These are phyloP conservation scores for Jacaranda copaia DNA, from an alignment of 257 asterid species.

Conservation along the genomic window DNA sequence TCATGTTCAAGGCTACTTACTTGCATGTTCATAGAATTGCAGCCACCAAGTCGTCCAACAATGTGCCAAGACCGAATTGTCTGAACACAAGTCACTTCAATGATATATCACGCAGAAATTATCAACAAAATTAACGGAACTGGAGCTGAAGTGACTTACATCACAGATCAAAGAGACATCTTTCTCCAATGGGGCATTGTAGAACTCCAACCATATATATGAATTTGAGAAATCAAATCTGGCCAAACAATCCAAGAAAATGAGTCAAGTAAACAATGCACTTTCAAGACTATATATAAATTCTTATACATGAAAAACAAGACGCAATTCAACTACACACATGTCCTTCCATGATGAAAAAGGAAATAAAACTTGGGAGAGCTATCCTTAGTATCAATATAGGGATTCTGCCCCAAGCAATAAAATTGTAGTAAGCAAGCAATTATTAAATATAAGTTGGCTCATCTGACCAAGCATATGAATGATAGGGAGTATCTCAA, in stretches of 20 bases:
- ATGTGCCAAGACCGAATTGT: conserved; percentile 93
- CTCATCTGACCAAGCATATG: no score
- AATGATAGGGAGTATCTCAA: not conserved
- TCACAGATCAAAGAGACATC: conserved; percentile 83
- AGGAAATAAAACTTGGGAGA: not conserved
- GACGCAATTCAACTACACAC: not conserved
- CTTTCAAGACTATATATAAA: not conserved
- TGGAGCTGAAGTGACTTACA: conserved; percentile 54
- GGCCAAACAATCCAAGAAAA: conserved; percentile 34
- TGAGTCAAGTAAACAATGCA: conserved; percentile 20
- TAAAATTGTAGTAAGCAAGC: not conserved
- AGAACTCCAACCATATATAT: conserved; percentile 92
- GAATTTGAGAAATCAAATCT: conserved; percentile 90
- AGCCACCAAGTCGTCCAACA: conserved; percentile 96
- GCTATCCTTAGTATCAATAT: not conserved
- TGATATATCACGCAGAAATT: conserved; percentile 25
- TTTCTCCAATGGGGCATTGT: conserved; percentile 76
- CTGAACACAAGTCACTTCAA: conserved; percentile 52
- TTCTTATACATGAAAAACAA: conserved; percentile 4
- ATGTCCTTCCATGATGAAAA: conserved; percentile 8
- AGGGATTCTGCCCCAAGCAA: conserved; percentile 3
- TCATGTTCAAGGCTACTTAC: conserved; percentile 45
- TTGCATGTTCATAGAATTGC: conserved; percentile 98
- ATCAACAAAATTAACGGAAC: conserved; percentile 26
- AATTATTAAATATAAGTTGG: not conserved